Evolutionary conservation across 1,284 basidiomycete species (phyloP).

Genomic region (Clitocybe nebularis): DNA sequence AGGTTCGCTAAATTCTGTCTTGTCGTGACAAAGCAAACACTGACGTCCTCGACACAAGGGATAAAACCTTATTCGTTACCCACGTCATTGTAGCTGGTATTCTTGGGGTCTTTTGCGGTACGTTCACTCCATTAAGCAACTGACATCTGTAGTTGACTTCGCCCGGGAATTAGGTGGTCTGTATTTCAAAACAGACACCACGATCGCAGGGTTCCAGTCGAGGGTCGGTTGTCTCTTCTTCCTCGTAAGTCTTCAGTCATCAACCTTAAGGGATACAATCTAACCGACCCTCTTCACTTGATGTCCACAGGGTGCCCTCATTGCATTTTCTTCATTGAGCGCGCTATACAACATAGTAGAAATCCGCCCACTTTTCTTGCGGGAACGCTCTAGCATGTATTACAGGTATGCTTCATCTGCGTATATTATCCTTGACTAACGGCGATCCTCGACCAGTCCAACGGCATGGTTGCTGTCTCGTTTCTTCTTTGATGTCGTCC

Average conservation of each 20-base stretch:
- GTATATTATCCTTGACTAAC: neutral
- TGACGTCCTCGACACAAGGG: slow-evolving; percentile 37
- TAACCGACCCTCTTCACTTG: slow-evolving; percentile 1
- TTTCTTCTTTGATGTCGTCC: slow-evolving; percentile 81
- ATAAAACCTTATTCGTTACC: slow-evolving; percentile 77
- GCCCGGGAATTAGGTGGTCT: slow-evolving; percentile 59
- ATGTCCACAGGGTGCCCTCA: slow-evolving; percentile 80
- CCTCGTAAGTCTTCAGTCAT: slow-evolving; percentile 60
- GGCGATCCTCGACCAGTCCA: slow-evolving; percentile 44
- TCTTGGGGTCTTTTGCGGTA: slow-evolving; percentile 78
- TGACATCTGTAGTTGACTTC: neutral
- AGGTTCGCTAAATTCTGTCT: slow-evolving; percentile 39
- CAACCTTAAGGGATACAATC: no score
- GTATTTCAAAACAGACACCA: slow-evolving; percentile 74
- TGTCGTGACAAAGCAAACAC: neutral
- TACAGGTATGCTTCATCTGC: slow-evolving; percentile 53
- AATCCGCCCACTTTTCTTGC: slow-evolving; percentile 77
- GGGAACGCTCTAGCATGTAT: slow-evolving; percentile 78
- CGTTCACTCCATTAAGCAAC: slow-evolving; percentile 16
- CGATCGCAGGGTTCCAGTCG: slow-evolving; percentile 90
- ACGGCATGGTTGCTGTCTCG: slow-evolving; percentile 85
- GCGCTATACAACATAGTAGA: slow-evolving; percentile 85
- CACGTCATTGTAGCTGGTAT: slow-evolving; percentile 69
- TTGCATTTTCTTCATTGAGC: slow-evolving; percentile 85
- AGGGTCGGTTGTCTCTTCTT: slow-evolving; percentile 90